A percentile compares a stretch with the other conserved stretches of the same genome.
phyloP scores from a whole-genome alignment of 257 asterid genomes.

The Penstemon newberryi region DNA sequence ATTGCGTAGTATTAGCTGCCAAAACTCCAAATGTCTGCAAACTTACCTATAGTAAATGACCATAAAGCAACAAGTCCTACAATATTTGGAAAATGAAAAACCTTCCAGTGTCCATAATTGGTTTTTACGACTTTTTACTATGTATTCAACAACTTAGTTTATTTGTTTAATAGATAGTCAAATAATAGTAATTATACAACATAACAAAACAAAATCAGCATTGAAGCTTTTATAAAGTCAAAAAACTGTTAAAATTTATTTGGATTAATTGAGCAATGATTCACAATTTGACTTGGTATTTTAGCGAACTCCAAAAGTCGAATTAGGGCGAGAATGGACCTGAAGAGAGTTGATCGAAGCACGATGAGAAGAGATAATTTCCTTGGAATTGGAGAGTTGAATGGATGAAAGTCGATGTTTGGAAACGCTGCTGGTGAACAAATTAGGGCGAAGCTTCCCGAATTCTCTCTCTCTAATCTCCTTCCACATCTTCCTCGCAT shows the following conservation, averaged over 20 bases:
- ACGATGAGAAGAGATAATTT: constrained; percentile 83
- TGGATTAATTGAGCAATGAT: too few relatives aligned
- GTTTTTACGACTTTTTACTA: too few relatives aligned
- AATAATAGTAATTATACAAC: too few relatives aligned
- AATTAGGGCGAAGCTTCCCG: constrained; percentile 86
- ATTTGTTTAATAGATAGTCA: too few relatives aligned
- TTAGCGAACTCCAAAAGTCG: neutral
- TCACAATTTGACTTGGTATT: too few relatives aligned
- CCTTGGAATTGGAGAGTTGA: constrained; percentile 90
- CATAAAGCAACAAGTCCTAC: constrained; percentile 1
- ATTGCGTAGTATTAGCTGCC: neutral
- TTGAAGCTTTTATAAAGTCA: too few relatives aligned
- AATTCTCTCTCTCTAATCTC: constrained; percentile 86
- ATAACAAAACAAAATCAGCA: too few relatives aligned
- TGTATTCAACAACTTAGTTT: too few relatives aligned
- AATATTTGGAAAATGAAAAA: too few relatives aligned
- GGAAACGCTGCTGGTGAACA: constrained; percentile 61
- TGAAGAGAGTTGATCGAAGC: constrained; percentile 90
- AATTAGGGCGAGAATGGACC: constrained; percentile 40
- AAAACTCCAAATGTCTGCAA: constrained; percentile 18
- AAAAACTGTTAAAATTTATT: too few relatives aligned
- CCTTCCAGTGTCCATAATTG: too few relatives aligned
- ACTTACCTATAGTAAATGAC: constrained; percentile 10
- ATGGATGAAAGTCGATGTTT: constrained; percentile 68
- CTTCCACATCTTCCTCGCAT: constrained; percentile 99